Evolutionary conservation across 2,329 filamentous ascomycete genomes (phyloP).

Genomic region (Beauveria australis): DNA sequence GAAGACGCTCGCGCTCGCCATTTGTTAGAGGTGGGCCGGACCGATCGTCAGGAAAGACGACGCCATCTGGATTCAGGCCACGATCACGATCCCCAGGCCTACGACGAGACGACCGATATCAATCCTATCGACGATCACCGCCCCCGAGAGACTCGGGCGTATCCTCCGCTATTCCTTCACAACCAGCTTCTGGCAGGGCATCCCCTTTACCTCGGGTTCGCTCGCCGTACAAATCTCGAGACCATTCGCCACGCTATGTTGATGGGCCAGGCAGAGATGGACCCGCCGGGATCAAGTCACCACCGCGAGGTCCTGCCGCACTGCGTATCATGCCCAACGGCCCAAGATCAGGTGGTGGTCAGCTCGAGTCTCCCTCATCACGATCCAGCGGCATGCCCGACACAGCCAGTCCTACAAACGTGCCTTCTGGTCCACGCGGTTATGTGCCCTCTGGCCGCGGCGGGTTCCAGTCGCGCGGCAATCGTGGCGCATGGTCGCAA

Average conservation of each 20-base stretch:
- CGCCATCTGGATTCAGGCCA: slow-evolving; percentile 38
- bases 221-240: slow-evolving; percentile 38
- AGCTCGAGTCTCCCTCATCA: slow-evolving; percentile 15
- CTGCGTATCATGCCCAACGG: slow-evolving; percentile 43
- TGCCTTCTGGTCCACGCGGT: slow-evolving; percentile 47
- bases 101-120: slow-evolving; percentile 37
- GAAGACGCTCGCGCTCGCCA: slow-evolving; percentile 48
- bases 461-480: slow-evolving; percentile 36
- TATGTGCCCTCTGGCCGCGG: slow-evolving; percentile 39
- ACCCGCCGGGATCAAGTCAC: slow-evolving; percentile 31
- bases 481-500: slow-evolving; percentile 37
- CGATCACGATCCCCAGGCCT: slow-evolving; percentile 41
- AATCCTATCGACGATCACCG: slow-evolving; percentile 37
- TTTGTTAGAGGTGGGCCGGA: slow-evolving; percentile 27
- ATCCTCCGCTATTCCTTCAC: slow-evolving; percentile 42
- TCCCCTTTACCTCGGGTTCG: slow-evolving; percentile 44
- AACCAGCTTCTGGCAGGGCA: slow-evolving; percentile 41
- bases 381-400: slow-evolving; percentile 28
- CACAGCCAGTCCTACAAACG: slow-evolving; percentile 37
- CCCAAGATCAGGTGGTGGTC: slow-evolving; percentile 18
- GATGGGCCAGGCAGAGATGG: slow-evolving; percentile 21
- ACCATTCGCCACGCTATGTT: slow-evolving; percentile 27
- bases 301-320: slow-evolving; percentile 47
- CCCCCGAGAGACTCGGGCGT: slow-evolving; percentile 41
- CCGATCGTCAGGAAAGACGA: slow-evolving; percentile 26